phyloP scores from a whole-genome alignment of 106 monocot genomes.

The Apostasia shenzhenica region DNA sequence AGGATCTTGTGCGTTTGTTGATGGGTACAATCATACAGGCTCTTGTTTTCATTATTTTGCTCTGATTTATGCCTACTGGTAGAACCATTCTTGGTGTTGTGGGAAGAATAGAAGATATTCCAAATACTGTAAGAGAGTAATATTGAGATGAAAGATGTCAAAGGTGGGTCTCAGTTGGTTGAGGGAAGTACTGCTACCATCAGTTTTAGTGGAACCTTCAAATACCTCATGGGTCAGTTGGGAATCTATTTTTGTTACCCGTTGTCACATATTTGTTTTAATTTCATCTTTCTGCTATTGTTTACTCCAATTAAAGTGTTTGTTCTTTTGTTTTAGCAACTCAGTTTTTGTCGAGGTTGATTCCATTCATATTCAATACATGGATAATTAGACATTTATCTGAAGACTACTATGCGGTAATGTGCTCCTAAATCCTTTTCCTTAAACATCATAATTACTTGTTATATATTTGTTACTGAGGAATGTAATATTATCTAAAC shows the following conservation, averaged over 20 bases:
- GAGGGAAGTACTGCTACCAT: not conserved
- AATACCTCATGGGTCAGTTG: conserved; percentile 42
- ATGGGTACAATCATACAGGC: too few relatives aligned
- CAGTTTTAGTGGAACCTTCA: conserved; percentile 40
- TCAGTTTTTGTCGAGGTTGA: conserved; percentile 75
- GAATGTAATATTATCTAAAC: too few relatives aligned
- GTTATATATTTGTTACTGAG: not conserved
- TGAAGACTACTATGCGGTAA: conserved; percentile 66
- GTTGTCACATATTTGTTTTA: not conserved
- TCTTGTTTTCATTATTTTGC: too few relatives aligned
- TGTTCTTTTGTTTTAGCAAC: conserved; percentile 26
- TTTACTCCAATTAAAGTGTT: not conserved
- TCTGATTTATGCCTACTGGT: too few relatives aligned
- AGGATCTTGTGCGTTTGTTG: too few relatives aligned
- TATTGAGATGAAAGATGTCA: conserved; percentile 2
- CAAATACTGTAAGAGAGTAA: too few relatives aligned
- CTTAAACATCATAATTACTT: not conserved
- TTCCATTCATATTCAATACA: conserved; percentile 74
- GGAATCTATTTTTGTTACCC: not conserved
- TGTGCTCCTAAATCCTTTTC: conserved; percentile 9
- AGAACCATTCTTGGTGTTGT: too few relatives aligned
- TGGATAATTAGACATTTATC: conserved; percentile 80
- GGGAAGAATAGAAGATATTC: too few relatives aligned
- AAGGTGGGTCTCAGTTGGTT: not conserved
- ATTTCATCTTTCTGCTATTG: not conserved